Percentiles rank a stretch among this genome's conserved stretches.
Evolutionary conservation across 2,329 filamentous ascomycete genomes (phyloP).

Genomic region (Fusarium sororula): DNA sequence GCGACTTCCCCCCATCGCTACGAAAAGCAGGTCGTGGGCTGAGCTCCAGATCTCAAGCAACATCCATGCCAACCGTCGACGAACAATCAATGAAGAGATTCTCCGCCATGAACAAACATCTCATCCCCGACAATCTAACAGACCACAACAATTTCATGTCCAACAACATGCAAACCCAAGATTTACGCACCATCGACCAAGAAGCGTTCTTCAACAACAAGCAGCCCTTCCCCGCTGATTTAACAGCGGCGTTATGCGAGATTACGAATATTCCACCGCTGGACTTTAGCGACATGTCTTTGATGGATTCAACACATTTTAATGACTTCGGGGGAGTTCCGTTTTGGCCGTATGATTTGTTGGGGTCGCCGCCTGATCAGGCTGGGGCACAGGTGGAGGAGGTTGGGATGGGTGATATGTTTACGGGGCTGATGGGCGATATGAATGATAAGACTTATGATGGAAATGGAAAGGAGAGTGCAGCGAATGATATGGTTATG

Average conservation of each 20-base stretch:
- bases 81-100: not conserved
- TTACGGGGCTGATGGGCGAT: not conserved
- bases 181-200: not conserved
- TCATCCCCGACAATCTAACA: not conserved
- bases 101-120: conserved; percentile 2
- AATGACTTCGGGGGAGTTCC: not conserved
- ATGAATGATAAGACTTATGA: not conserved
- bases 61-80: fast-evolving
- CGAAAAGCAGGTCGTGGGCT: not conserved
- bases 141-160: fast-evolving
- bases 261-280: conserved; percentile 16
- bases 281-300: conserved; percentile 3
- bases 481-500: fast-evolving
- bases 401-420: not conserved
- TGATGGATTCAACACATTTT: conserved; percentile 1
- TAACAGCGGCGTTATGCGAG: conserved; percentile 3
- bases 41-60: not conserved
- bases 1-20: conserved; percentile 32
- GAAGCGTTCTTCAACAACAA: conserved; percentile 8
- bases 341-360: conserved; percentile 6
- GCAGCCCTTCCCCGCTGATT: not conserved
- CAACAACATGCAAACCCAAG: not conserved
- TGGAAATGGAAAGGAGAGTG: fast-evolving
- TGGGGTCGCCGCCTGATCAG: not conserved
- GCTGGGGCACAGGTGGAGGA: not conserved